Conservation (phyloP, 352 stramenopile genomes). For the Phytophthora idaei region DNA sequence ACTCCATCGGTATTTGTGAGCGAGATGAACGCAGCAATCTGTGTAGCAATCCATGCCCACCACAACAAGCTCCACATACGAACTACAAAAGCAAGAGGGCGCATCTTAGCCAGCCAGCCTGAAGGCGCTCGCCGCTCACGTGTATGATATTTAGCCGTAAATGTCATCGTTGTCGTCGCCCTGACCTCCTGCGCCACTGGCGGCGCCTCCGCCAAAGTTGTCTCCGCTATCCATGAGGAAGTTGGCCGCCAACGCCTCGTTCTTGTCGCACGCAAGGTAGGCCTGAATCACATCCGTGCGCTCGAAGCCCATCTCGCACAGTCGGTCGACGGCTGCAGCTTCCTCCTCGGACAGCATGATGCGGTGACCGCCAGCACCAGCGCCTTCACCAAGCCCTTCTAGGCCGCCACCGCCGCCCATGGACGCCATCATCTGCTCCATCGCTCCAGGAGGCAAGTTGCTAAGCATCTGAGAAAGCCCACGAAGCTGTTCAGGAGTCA, state of each 20-base stretch:
- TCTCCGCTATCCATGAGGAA: conserved; percentile 96
- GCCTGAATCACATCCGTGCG: conserved; percentile 95
- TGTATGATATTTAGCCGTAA: conserved; percentile 77
- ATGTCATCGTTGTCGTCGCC: conserved; percentile 88
- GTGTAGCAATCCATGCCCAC: conserved; percentile 3
- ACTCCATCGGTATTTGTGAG: conserved; percentile 36
- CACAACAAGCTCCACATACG: conserved; percentile 27
- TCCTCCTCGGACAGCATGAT: conserved; percentile 87
- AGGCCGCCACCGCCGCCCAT: conserved; percentile 60
- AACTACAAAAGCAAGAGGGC: conserved; percentile 37
- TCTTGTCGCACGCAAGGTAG: conserved; percentile 99
- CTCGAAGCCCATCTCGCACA: conserved; percentile 90
- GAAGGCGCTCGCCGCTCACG: conserved; percentile 22
- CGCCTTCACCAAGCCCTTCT: conserved; percentile 52
- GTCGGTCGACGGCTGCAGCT: conserved; percentile 70
- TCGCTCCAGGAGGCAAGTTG: conserved; percentile 78
- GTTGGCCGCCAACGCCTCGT: conserved; percentile 98
- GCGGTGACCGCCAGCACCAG: conserved; percentile 48
- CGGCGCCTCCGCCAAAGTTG: conserved; percentile 53
- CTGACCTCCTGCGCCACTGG: conserved; percentile 46
- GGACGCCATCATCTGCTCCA: conserved; percentile 89
- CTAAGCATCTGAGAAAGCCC: conserved; percentile 88
- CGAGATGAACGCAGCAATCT: conserved; percentile 15
- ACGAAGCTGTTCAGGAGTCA: conserved; percentile 86
- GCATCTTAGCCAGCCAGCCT: conserved; percentile 21